Conservation (phyloP, 2,329 filamentous ascomycete genomes). For the Lasiodiplodia theobromae region DNA sequence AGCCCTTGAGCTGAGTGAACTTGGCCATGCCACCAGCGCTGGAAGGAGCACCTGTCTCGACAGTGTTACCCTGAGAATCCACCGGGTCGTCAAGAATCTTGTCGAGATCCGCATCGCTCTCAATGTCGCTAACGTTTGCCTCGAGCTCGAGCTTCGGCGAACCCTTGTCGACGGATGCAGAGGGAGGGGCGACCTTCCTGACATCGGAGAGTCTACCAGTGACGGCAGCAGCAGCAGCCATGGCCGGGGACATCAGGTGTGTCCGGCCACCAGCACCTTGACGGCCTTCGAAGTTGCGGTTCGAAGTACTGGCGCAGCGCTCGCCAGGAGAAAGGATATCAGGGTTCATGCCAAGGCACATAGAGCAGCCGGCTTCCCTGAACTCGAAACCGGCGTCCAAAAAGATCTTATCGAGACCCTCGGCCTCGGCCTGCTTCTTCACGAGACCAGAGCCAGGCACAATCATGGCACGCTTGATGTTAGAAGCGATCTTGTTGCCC, state of each 20-base stretch:
- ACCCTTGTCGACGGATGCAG: constrained; percentile 51
- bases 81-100: constrained; percentile 68
- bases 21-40: constrained; percentile 74
- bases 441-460: constrained; percentile 95
- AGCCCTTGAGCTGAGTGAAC: constrained; percentile 83
- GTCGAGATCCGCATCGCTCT: constrained; percentile 69
- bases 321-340: constrained; percentile 93
- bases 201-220: constrained; percentile 92
- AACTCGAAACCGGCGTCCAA: constrained; percentile 92
- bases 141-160: constrained; percentile 68
- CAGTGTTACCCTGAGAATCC: constrained; percentile 73
- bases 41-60: constrained; percentile 55
- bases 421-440: constrained; percentile 87
- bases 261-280: constrained; percentile 92
- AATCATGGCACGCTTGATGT: constrained; percentile 93
- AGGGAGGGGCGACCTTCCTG: constrained; percentile 71
- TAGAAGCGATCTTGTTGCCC: constrained; percentile 84
- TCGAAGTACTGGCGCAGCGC: constrained; percentile 93
- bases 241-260: constrained; percentile 95
- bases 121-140: constrained; percentile 62
- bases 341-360: constrained; percentile 99
- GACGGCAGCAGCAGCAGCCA: constrained; percentile 91
- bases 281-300: constrained; percentile 96
- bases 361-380: constrained; percentile 97
- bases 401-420: constrained; percentile 95